phyloP scores from a whole-genome alignment of 805 yeast species.

The Nakazawaea peltata region DNA sequence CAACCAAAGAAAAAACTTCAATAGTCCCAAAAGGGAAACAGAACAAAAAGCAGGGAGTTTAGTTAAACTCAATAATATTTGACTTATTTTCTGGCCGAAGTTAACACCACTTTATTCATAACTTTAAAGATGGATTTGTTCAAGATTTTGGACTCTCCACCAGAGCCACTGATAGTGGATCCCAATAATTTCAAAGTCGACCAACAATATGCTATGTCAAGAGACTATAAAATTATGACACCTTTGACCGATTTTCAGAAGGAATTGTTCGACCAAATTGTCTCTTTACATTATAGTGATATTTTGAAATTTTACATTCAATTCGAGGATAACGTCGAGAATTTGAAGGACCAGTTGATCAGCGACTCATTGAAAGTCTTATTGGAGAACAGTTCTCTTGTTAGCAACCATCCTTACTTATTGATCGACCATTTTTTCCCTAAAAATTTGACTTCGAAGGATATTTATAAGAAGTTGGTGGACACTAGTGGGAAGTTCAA shows the following conservation, averaged over 20 bases:
- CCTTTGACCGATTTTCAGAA: slow-evolving; percentile 83
- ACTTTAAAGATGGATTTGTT: slow-evolving; percentile 74
- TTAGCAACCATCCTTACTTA: slow-evolving; percentile 84
- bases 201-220: slow-evolving; percentile 27
- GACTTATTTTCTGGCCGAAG: no score
- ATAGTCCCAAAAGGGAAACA: no score
- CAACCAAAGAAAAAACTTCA: no score
- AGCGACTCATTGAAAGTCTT: slow-evolving; percentile 73
- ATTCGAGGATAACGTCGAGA: slow-evolving; percentile 33
- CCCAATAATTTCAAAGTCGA: slow-evolving; percentile 34
- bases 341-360: slow-evolving; percentile 43
- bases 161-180: slow-evolving; percentile 73
- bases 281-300: slow-evolving; percentile 86
- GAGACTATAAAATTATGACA: slow-evolving; percentile 73
- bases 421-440: slow-evolving; percentile 84
- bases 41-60: no score
- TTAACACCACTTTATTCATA: no score
- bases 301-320: slow-evolving; percentile 79
- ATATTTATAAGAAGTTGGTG: slow-evolving; percentile 59
- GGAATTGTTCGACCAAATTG: slow-evolving; percentile 85
- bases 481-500: slow-evolving; percentile 82
- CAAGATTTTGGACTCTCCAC: slow-evolving; percentile 72
- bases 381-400: slow-evolving; percentile 66
- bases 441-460: slow-evolving; percentile 61
- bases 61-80: no score